Conservation (phyloP, 169 alveolate genomes). For the Theileria equi region DNA sequence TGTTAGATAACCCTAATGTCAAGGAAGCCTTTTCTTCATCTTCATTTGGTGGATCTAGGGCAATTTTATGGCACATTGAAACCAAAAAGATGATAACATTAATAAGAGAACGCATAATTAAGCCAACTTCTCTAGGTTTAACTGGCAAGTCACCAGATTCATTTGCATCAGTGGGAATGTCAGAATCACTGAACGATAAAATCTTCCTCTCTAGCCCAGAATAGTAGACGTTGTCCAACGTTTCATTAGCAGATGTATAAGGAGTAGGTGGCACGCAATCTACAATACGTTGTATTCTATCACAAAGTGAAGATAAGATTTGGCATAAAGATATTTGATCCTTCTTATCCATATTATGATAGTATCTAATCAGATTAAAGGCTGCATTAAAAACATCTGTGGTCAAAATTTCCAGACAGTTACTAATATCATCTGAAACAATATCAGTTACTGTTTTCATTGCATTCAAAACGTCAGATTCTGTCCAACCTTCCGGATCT, state of each 20-base stretch:
- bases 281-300: constrained; percentile 20
- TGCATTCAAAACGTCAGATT: constrained; percentile 33
- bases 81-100: constrained; percentile 45
- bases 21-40: constrained; percentile 20
- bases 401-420: constrained; percentile 33
- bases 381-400: constrained; percentile 31
- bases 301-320: constrained; percentile 22
- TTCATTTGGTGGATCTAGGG: constrained; percentile 26
- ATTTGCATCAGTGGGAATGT: background rate
- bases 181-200: background rate
- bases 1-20: constrained; percentile 14
- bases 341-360: constrained; percentile 31
- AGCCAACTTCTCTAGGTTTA: constrained; percentile 37
- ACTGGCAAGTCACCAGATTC: constrained; percentile 2
- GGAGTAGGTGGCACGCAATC: constrained; percentile 56
- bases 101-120: constrained; percentile 46
- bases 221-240: constrained; percentile 20
- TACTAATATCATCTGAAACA: constrained; percentile 25
- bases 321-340: constrained; percentile 34
- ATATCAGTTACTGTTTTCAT: constrained; percentile 9
- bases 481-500: constrained; percentile 58
- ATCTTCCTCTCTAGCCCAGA: constrained; percentile 26
- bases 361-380: constrained; percentile 45
- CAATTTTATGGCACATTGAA: constrained; percentile 34
- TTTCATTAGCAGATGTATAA: constrained; percentile 18